Base-by-base conservation (phyloP, 2,329 filamentous ascomycete genomes). In the Stemphylium beticola region DNA sequence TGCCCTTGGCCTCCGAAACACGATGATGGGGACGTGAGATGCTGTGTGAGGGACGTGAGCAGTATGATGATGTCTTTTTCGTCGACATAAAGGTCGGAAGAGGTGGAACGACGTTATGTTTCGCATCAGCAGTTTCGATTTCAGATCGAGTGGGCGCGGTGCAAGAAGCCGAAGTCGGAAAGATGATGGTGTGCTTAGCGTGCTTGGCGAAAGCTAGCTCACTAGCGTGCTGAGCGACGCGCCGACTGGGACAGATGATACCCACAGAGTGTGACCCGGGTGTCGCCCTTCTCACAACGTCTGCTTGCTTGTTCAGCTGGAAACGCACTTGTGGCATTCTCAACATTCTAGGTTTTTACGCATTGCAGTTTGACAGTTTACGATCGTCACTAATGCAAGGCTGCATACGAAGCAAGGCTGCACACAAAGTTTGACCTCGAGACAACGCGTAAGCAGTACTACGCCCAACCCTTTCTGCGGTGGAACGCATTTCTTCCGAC, bases 1-100 rank as follows among this genome's bases (percentile, higher is more conserved):
- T 34, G n/a, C 18, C 37, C 18, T 24, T 33, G 29, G 10, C 32
- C 36, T 42, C 41, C 47, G 41, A 51, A 49, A 55, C 31, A 51
- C 17, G 8, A 12, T 17, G 36, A 26, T 12, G 40, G 29, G 15
- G 38, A 44, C 44, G 24, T 44, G 39, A 44, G 37, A 32, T 20
- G 12, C 38, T 42, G 31, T 17, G n/a, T 20, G 20, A 38, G 17
- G 15, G 29, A 51, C 38, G 17, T 46, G 40, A 40, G 45, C 20
- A 24, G 8, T 20, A 31, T 15, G 17, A 20, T 12, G 26, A 22
- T 6, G 4, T 26, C 12, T 22, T 22, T 44, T 50, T 44, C n/a
- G n/a, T 42, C 39, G 40, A 24, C 22, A 40, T 9, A 26, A 39
- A 31, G 32, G 41, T 9, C 12, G 33, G 46, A 50, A 39, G 12